These are phyloP conservation scores for Leucaena leucocephala DNA, from an alignment of 306 rosid genomes.

Conservation along the genomic window DNA sequence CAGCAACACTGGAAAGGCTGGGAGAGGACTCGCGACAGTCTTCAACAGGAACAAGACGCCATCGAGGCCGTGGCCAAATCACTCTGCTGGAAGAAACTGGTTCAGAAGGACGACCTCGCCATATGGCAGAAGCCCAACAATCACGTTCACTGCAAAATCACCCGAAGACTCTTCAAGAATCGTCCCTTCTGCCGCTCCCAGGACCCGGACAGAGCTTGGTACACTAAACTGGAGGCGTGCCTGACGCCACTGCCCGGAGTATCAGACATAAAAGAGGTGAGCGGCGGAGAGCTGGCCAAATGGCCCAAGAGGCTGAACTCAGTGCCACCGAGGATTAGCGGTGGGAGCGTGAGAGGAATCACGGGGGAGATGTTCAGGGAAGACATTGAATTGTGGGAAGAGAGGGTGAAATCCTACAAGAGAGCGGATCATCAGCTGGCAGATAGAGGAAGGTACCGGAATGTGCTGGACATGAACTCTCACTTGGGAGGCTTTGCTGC, in stretches of 20 bases:
- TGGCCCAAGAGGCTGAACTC: constrained; percentile 85
- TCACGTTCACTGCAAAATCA: constrained; percentile 70
- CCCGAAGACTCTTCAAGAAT: constrained; percentile 61
- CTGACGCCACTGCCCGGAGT: constrained; percentile 85
- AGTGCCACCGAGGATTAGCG: constrained; percentile 80
- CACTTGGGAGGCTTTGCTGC: constrained; percentile 93
- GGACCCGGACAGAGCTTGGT: constrained; percentile 93
- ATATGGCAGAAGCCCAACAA: constrained; percentile 92
- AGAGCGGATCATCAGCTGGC: constrained; percentile 63
- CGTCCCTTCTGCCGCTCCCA: constrained; percentile 65
- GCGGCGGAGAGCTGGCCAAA: constrained; percentile 72
- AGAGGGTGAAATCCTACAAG: constrained; percentile 75
- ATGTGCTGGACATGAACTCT: constrained; percentile 89
- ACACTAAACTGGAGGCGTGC: constrained; percentile 80
- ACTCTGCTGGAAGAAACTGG: constrained; percentile 86
- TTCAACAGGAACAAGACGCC: constrained; percentile 61
- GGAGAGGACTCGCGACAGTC: constrained; percentile 76
- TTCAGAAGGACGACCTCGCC: constrained; percentile 74
- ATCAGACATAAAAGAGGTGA: constrained; percentile 51
- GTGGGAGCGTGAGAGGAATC: constrained; percentile 66
- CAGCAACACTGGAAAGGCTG: constrained; percentile 81
- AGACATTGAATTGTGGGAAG: constrained; percentile 53
- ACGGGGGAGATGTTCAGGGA: constrained; percentile 54
- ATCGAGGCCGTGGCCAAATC: constrained; percentile 80
- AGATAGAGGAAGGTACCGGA: constrained; percentile 74